These are phyloP conservation scores for Cladosporium cucumerinum DNA, from an alignment of 2,329 filamentous ascomycete species.

Conservation along the genomic window DNA sequence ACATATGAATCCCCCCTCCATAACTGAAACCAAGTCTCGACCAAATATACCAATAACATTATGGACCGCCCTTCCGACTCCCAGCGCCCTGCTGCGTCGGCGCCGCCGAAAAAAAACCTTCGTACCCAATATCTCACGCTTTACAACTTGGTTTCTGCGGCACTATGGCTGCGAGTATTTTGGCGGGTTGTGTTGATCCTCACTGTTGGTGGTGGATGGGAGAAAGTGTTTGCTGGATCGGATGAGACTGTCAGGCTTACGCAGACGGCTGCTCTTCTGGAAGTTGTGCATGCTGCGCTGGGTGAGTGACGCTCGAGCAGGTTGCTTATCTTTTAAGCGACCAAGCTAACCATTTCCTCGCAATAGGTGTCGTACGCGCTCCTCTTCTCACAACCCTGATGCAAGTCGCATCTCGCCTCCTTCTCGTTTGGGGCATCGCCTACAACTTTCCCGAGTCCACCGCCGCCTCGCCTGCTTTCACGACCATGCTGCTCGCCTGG, in stretches of 20 bases:
- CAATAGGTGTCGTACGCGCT: conserved; percentile 74
- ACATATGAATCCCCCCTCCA: background rate
- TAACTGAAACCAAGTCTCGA: background rate
- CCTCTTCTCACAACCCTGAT: conserved; percentile 81
- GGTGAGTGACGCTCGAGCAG: conserved; percentile 52
- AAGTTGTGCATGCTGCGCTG: conserved; percentile 75
- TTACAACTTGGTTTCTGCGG: conserved; percentile 78
- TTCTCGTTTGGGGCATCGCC: conserved; percentile 85
- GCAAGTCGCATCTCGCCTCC: conserved; percentile 83
- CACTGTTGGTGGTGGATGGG: conserved; percentile 38
- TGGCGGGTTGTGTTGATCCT: conserved; percentile 61
- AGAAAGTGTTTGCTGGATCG: conserved; percentile 58
- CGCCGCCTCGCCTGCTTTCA: conserved; percentile 58
- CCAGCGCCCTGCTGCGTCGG: conserved; percentile 21
- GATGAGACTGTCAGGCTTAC: conserved; percentile 72
- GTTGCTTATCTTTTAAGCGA: background rate
- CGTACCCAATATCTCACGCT: conserved; percentile 64
- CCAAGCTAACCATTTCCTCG: background rate
- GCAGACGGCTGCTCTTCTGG: conserved; percentile 78
- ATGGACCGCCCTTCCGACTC: conserved; percentile 30
- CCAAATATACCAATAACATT: background rate
- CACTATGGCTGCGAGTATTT: conserved; percentile 76
- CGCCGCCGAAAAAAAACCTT: conserved; percentile 29
- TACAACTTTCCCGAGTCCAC: conserved; percentile 68
- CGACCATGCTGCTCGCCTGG: conserved; percentile 82